Percentiles rank a stretch among this genome's conserved stretches.
Conservation (phyloP, 306 rosid genomes). For the Carpinus fangiana region DNA sequence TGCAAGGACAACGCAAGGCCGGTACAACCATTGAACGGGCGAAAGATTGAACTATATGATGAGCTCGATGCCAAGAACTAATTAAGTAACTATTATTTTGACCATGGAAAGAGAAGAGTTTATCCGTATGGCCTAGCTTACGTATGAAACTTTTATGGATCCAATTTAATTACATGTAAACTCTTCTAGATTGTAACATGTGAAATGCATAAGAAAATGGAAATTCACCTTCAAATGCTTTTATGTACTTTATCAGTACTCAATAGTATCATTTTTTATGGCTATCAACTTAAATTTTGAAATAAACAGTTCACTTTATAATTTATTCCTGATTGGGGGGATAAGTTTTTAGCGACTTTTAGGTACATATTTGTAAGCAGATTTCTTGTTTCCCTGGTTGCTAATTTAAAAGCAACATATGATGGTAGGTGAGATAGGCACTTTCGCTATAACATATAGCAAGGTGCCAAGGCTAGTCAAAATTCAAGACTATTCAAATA, state of each 20-base stretch:
- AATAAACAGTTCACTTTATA: no score
- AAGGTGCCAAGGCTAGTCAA: neutral
- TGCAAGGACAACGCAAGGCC: slow-evolving; percentile 75
- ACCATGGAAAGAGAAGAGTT: no score
- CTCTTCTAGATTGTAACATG: no score
- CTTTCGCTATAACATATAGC: neutral
- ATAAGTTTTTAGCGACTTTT: neutral
- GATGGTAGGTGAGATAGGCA: neutral
- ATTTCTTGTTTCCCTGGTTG: neutral
- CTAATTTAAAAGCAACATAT: no score
- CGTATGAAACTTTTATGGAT: neutral
- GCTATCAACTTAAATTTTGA: no score
- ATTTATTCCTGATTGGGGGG: no score
- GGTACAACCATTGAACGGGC: slow-evolving; percentile 61
- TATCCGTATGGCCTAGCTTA: neutral
- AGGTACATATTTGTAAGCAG: neutral
- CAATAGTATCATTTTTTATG: no score
- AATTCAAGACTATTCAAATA: neutral
- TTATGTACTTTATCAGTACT: no score
- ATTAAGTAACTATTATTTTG: neutral
- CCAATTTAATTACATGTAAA: no score
- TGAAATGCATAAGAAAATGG: no score
- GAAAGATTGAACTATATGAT: slow-evolving; percentile 44
- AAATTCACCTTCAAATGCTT: no score
- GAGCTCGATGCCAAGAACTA: neutral